Evolutionary conservation across 169 alveolate species (phyloP).

Genomic region (Plasmodium gonderi): DNA sequence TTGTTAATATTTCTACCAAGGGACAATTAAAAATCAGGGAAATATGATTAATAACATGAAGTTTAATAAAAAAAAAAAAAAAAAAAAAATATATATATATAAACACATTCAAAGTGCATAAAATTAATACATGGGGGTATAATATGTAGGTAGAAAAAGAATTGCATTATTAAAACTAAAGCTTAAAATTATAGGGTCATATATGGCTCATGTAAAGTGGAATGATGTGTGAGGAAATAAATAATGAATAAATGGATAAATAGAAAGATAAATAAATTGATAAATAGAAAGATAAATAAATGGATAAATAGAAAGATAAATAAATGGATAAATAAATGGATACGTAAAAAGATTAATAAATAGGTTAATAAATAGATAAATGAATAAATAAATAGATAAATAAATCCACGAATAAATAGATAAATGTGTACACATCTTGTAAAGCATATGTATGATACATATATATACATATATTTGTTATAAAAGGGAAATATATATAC

Average conservation of each 20-base stretch:
- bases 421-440: too few relatives aligned
- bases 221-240: too few relatives aligned
- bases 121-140: slow-evolving; percentile 7
- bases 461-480: too few relatives aligned
- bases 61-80: neutral
- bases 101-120: neutral
- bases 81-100: slow-evolving; percentile 6
- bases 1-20: neutral
- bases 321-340: too few relatives aligned
- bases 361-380: too few relatives aligned
- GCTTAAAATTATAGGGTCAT: slow-evolving; percentile 51
- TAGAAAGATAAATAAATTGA: neutral
- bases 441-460: too few relatives aligned
- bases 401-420: too few relatives aligned
- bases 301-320: neutral
- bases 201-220: too few relatives aligned
- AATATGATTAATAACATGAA: neutral
- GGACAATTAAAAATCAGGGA: neutral
- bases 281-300: too few relatives aligned
- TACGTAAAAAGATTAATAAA: too few relatives aligned
- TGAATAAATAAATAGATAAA: too few relatives aligned
- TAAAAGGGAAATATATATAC: neutral
- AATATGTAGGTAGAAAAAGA: neutral
- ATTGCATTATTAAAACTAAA: slow-evolving; percentile 64
- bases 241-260: neutral